Evolutionary conservation across 23 red algal genomes (phyloP), one percentile per base, ranked within the genome.

Genomic region (Gracilaria gracilis): DNA sequence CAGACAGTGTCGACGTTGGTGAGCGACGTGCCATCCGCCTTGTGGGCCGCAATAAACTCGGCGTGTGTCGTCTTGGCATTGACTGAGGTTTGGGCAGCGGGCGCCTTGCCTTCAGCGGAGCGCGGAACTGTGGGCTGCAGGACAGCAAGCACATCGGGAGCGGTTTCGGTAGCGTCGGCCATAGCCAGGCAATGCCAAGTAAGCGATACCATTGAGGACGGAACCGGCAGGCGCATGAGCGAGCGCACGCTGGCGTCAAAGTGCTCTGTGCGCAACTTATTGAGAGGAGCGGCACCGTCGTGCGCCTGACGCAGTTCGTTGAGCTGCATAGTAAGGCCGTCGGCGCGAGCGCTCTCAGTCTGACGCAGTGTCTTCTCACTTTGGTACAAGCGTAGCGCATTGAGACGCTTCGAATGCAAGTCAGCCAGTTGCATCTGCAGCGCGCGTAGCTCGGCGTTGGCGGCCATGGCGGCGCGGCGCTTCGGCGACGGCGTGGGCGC

Each of bases 111-210:
- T 13, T 79, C 74, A 17, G 74, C 42, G 0, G 42, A 48, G n/a
- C 25, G 48, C 28, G 27, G 23, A 11, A 9, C 19, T 42, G 59
- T 66, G 38, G 84, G 84, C 28, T 87, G 62, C 24, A 71, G 29
- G 25, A 76, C 67, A n/a, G 69, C 66, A 55, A 87, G 28, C 50
- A 87, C 50, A 1, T 87, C 49, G 19, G 84, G 66, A 6, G 84
- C 25, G 16, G 24, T 35, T 27, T 31, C 14, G 13, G 69, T 17
- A 20, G 23, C 15, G 20, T 87, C 84, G 32, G 84, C 84, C 84
- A 87, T 87, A 74, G 67, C 47, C 42, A 87, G 47, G 32, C 84
- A 87, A 75, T 87, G 84, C 84, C 84, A 87, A 5, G 84, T 87
- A 27, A 87, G 84, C 17, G 84, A 87, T 6, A 71, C 67, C 61